These are phyloP conservation scores for Penicillium glabrum DNA, from an alignment of 2,329 filamentous ascomycete species.

Conservation along the genomic window DNA sequence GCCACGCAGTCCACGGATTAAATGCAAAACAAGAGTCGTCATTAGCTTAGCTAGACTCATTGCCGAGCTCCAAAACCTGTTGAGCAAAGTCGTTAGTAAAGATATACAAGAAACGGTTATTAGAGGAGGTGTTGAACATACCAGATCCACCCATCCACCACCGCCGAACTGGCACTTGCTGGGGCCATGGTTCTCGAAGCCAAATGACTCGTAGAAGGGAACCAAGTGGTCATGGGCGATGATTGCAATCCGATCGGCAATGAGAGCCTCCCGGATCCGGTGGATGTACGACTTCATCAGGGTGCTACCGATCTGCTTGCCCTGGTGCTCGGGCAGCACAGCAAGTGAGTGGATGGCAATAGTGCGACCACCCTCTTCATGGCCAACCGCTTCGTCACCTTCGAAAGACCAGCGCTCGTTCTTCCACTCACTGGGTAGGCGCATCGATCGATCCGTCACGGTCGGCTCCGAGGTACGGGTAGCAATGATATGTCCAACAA, in stretches of 20 bases:
- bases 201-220: slow-evolving; percentile 72
- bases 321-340: slow-evolving; percentile 72
- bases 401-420: slow-evolving; percentile 43
- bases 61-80: slow-evolving; percentile 31
- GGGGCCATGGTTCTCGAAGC: slow-evolving; percentile 67
- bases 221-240: slow-evolving; percentile 75
- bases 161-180: slow-evolving; percentile 73
- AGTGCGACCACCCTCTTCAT: slow-evolving; percentile 71
- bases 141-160: slow-evolving; percentile 81
- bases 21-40: slow-evolving; percentile 15
- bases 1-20: slow-evolving; percentile 17
- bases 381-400: slow-evolving; percentile 56
- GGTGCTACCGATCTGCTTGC: slow-evolving; percentile 70
- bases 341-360: slow-evolving; percentile 81
- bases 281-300: slow-evolving; percentile 76
- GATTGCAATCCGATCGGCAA: slow-evolving; percentile 71
- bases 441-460: slow-evolving; percentile 77
- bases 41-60: slow-evolving; percentile 13
- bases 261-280: slow-evolving; percentile 67
- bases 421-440: slow-evolving; percentile 67
- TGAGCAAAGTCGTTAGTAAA: slow-evolving; percentile 9
- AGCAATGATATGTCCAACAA: slow-evolving; percentile 76
- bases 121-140: slow-evolving; percentile 39
- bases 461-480: slow-evolving; percentile 65
- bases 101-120: not conserved